phyloP scores from a whole-genome alignment of 345 rosid genomes.

The Pugionium cornutum region DNA sequence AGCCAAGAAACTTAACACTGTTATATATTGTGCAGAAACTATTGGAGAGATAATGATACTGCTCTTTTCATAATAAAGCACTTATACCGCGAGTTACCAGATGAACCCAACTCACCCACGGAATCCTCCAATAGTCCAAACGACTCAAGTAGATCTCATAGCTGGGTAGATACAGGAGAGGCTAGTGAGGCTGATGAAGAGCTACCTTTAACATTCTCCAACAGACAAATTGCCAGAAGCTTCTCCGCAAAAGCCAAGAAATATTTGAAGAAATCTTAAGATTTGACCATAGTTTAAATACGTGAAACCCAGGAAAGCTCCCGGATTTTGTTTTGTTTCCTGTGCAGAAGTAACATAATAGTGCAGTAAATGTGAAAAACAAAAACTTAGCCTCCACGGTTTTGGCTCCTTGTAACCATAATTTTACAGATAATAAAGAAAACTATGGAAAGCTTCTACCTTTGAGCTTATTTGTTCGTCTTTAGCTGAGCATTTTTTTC shows the following conservation, averaged over 20 bases:
- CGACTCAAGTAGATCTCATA: slow-evolving; percentile 34
- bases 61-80: slow-evolving; percentile 91
- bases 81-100: slow-evolving; percentile 71
- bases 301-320: slow-evolving; percentile 16
- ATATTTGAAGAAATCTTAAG: slow-evolving; percentile 42
- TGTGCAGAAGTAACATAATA: slow-evolving; percentile 33
- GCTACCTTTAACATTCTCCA: slow-evolving; percentile 76
- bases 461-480: neutral
- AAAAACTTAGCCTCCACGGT: slow-evolving; percentile 19
- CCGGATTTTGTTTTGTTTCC: slow-evolving; percentile 22
- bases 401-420: slow-evolving; percentile 31
- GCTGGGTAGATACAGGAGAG: slow-evolving; percentile 56
- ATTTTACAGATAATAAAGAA: slow-evolving; percentile 26
- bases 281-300: slow-evolving; percentile 15
- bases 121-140: slow-evolving; percentile 43
- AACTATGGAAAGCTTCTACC: slow-evolving; percentile 7
- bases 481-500: neutral
- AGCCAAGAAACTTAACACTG: neutral
- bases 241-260: slow-evolving; percentile 67
- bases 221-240: slow-evolving; percentile 46
- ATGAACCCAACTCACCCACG: slow-evolving; percentile 46
- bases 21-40: slow-evolving; percentile 63
- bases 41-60: slow-evolving; percentile 94
- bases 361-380: slow-evolving; percentile 23
- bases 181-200: slow-evolving; percentile 71